A percentile compares a stretch with the other conserved stretches of the same genome.
Evolutionary conservation across 805 yeast species (phyloP).

Genomic region (Danielozyma ontarioensis): DNA sequence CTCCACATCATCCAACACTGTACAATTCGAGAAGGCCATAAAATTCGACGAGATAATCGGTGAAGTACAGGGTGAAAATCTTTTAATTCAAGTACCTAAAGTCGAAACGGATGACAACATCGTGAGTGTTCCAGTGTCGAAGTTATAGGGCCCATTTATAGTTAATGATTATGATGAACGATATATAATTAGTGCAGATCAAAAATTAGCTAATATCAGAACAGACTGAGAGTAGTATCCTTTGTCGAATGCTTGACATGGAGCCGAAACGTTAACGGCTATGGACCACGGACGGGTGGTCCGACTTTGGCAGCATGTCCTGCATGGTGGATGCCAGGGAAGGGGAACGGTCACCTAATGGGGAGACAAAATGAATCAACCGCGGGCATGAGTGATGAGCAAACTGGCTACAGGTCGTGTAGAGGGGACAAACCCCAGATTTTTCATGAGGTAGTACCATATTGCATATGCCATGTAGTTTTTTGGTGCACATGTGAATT

Average conservation of each 20-base stretch:
- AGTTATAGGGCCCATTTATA: background rate
- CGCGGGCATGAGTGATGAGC: too few species aligned
- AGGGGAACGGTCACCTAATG: too few species aligned
- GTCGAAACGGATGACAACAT: too few species aligned
- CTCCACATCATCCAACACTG: constrained; percentile 13
- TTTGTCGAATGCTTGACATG: background rate
- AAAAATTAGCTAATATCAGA: background rate
- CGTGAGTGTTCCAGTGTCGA: too few species aligned
- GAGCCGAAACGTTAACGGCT: too few species aligned
- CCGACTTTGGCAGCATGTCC: too few species aligned
- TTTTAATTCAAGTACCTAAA: constrained; percentile 9
- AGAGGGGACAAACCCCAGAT: too few species aligned
- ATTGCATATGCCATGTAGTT: background rate
- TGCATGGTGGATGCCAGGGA: too few species aligned
- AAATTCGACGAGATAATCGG: constrained; percentile 15
- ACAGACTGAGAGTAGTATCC: background rate
- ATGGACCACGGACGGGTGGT: too few species aligned
- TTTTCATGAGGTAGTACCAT: too few species aligned
- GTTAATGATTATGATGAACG: background rate
- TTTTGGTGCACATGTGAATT: background rate
- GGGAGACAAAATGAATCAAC: too few species aligned
- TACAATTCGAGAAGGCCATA: constrained; percentile 19
- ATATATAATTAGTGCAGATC: background rate
- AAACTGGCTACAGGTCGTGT: too few species aligned
- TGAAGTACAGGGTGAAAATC: constrained; percentile 12